phyloP scores from a whole-genome alignment of 2,329 filamentous ascomycete species.

The Helotiales sp. region DNA sequence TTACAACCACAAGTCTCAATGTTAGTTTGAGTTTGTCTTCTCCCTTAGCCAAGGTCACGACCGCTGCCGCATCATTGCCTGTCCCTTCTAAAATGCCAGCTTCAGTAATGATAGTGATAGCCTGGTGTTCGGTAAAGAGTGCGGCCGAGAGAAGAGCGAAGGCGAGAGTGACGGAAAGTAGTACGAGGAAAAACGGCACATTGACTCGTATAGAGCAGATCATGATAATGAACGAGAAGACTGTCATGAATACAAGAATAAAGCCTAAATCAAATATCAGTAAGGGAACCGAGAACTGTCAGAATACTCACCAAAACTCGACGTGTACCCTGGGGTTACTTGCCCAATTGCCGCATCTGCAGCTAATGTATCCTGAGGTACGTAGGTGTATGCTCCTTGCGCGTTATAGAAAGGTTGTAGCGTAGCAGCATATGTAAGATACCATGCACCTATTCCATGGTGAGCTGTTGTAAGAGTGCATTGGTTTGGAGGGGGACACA shows the following conservation, averaged over 20 bases:
- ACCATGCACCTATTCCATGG: neutral
- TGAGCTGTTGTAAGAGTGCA: neutral
- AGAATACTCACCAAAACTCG: neutral
- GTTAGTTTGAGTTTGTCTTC: neutral
- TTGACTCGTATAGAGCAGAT: neutral
- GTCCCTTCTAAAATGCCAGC: neutral
- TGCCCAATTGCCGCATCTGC: neutral
- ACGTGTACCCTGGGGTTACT: neutral
- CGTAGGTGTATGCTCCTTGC: neutral
- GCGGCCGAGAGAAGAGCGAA: neutral
- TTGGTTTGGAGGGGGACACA: neutral
- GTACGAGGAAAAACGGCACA: neutral
- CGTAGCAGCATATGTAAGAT: neutral
- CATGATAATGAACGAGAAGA: neutral
- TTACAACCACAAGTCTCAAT: neutral
- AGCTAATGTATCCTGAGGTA: neutral
- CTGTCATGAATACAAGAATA: neutral
- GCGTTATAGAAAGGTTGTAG: conserved; percentile 1
- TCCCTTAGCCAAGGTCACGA: neutral
- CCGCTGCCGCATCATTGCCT: neutral
- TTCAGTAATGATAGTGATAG: neutral
- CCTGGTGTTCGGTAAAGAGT: neutral
- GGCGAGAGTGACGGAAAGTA: neutral
- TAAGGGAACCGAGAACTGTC: neutral
- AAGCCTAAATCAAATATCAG: neutral